Conservation (phyloP, 2,329 filamentous ascomycete genomes). For the Venturia effusa region DNA sequence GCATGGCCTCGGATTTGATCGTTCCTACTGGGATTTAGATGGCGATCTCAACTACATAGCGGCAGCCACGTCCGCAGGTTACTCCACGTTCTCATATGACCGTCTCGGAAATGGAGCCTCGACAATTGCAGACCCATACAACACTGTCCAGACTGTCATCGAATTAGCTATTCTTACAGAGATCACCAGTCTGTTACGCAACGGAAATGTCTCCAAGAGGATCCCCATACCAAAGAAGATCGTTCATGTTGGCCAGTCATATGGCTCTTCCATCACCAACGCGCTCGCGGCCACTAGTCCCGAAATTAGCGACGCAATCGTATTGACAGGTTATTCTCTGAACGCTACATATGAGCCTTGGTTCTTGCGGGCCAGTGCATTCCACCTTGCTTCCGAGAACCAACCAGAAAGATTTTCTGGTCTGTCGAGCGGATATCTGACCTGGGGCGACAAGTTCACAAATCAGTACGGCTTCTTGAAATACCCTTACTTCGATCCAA, state of each 20-base stretch:
- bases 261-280: constrained; percentile 26
- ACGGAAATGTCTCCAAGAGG: constrained; percentile 18
- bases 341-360: constrained; percentile 16
- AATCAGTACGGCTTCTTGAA: constrained; percentile 23
- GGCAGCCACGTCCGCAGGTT: constrained; percentile 26
- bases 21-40: constrained; percentile 29
- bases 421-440: constrained; percentile 20
- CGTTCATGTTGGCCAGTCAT: constrained; percentile 30
- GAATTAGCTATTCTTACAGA: constrained; percentile 27
- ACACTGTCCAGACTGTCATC: constrained; percentile 26
- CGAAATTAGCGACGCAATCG: constrained; percentile 23
- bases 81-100: constrained; percentile 33
- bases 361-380: constrained; percentile 18
- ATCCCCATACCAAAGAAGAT: constrained; percentile 22
- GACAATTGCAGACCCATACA: constrained; percentile 27
- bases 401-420: constrained; percentile 20
- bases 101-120: constrained; percentile 30
- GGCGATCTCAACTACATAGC: constrained; percentile 31
- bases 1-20: constrained; percentile 31
- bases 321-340: constrained; percentile 27
- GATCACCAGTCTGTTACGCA: constrained; percentile 22
- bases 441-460: constrained; percentile 15
- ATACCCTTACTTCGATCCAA: constrained; percentile 20
- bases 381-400: constrained; percentile 20
- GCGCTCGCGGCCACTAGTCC: constrained; percentile 24